Base-by-base conservation (phyloP, 2,329 filamentous ascomycete genomes). In the Boeremia lycopersici region DNA sequence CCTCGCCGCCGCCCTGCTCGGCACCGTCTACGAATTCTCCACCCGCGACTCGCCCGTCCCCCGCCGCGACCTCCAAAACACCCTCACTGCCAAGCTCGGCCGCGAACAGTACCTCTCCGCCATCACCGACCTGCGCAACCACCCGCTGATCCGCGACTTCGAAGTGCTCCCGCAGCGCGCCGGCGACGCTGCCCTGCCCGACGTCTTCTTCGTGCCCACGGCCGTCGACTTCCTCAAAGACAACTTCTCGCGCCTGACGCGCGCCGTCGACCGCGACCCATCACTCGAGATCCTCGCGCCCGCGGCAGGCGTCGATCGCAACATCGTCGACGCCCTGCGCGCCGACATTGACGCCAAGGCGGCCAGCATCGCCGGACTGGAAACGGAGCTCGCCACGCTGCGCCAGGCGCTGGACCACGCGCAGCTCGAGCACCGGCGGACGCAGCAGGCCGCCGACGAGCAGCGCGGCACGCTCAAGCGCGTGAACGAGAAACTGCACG, bases 141-240 rank as follows among this genome's bases (percentile, higher is more conserved):
- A 93, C 69, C 87, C 90, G 1, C 77, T 90, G 31, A 82, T 99
- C 45, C 86, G 95, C 33, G 92, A 99, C 70, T 97, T 93, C 64
- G 95, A 98, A 68, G 89, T 97, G 19, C 80, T 89, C 9, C 86
- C 90, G 2, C 90, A 92, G 65, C 89, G 85, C 43, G 63, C 19
- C 19, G 19, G 67, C 5, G 62, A 67, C 3, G 63, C 63, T 12
- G 65, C 76, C 63, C 73, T 93, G 7, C 89, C 92, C 0, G 88
- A 93, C 45, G 89, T 96, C 0, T 96, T 86, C 71, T 95, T 98
- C 60, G 92, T 96, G 64, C 82, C 85, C 41, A 85, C 85, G 0
- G 98, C 97, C 74, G 87, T 99, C 50, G 90, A 97, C 56, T 96
- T 98, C 67, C 85, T 97, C 67, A 97, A 97, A 69, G 93, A 98